phyloP scores from a whole-genome alignment of 2,329 filamentous ascomycete genomes.

The Fusarium sp. region DNA sequence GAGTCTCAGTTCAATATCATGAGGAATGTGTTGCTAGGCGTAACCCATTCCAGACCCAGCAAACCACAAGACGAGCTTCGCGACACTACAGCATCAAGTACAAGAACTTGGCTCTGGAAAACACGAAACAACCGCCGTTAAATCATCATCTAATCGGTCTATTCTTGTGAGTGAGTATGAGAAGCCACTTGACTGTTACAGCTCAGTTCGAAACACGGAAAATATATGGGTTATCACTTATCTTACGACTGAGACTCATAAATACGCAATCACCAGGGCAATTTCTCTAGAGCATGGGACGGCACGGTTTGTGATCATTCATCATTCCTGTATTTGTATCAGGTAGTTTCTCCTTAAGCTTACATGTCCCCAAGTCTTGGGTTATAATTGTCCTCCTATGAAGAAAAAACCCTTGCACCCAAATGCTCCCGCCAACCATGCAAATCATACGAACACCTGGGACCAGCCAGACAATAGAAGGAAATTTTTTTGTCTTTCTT shows the following conservation, averaged over 20 bases:
- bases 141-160: constrained; percentile 12
- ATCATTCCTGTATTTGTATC: constrained; percentile 51
- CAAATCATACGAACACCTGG: constrained; percentile 53
- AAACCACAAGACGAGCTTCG: constrained; percentile 32
- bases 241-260: constrained; percentile 12
- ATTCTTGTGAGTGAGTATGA: background rate
- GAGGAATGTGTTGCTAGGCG: constrained; percentile 58
- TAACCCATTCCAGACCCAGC: constrained; percentile 54
- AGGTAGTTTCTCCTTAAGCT: constrained; percentile 50
- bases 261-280: constrained; percentile 30
- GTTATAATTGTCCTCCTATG: constrained; percentile 52
- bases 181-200: background rate
- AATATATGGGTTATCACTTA: constrained; percentile 2
- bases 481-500: constrained; percentile 31
- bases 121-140: constrained; percentile 3
- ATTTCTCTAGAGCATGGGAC: constrained; percentile 33
- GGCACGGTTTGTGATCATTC: constrained; percentile 44
- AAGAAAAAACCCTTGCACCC: constrained; percentile 52
- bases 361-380: constrained; percentile 53
- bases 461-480: constrained; percentile 54
- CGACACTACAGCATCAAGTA: constrained; percentile 28
- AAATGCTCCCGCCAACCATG: constrained; percentile 55
- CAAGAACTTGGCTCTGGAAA: background rate
- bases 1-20: constrained; percentile 50
- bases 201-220: constrained; percentile 3